Evolutionary conservation across 805 yeast species (phyloP).

Genomic region (Candida khao-thaluensis): DNA sequence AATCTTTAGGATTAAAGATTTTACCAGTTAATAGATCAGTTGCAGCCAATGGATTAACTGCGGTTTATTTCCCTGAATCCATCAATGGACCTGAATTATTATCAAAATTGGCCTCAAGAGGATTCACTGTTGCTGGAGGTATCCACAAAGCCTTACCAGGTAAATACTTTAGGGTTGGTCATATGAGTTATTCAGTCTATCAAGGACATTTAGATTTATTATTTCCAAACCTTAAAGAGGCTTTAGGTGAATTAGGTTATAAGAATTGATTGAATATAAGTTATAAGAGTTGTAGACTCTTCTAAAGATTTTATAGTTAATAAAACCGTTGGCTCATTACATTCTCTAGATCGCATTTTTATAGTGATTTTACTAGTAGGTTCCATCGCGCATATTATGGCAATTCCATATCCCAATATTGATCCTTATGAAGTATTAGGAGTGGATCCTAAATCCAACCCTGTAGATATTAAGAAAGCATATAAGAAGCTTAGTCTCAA

Average conservation of each 20-base stretch:
- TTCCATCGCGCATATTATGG: too few species aligned
- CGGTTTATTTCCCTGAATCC: conserved; percentile 77
- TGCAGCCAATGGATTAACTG: conserved; percentile 88
- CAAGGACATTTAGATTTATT: conserved; percentile 41
- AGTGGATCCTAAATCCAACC: conserved; percentile 40
- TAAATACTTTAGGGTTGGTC: conserved; percentile 91
- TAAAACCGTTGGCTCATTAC: not conserved
- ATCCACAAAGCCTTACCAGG: conserved; percentile 77
- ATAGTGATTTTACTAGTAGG: not conserved
- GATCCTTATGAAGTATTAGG: conserved; percentile 62
- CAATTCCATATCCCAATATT: conserved; percentile 50
- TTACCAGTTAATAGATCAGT: conserved; percentile 58
- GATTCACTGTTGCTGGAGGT: conserved; percentile 85
- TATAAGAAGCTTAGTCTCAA: conserved; percentile 62
- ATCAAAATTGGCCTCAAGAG: conserved; percentile 57
- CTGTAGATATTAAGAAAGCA: conserved; percentile 60
- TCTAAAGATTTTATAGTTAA: too few species aligned
- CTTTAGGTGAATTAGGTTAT: conserved; percentile 23
- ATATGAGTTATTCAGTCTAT: conserved; percentile 81
- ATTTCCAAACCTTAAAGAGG: conserved; percentile 33
- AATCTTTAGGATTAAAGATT: conserved; percentile 61
- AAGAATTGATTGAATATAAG: not conserved
- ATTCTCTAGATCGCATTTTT: not conserved
- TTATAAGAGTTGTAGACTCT: too few species aligned
- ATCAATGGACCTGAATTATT: conserved; percentile 68